Percentiles rank a stretch among this genome's conserved stretches.
Evolutionary conservation across 106 monocot genomes (phyloP).

Genomic region (Dioscorea dumetorum): DNA sequence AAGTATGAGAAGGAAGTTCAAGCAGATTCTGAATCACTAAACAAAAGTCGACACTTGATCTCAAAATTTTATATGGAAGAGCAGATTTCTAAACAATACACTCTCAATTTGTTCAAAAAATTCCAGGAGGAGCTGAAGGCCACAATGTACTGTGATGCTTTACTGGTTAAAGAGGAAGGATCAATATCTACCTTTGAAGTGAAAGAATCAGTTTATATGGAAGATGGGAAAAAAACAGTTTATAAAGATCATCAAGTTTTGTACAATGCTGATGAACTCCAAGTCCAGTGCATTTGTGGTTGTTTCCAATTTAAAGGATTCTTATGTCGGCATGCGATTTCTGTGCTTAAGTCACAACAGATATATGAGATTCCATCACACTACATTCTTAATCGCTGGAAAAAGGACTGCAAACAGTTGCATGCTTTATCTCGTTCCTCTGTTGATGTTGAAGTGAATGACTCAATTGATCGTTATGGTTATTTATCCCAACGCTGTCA

Average conservation of each 20-base stretch:
- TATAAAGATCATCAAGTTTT: constrained; percentile 32
- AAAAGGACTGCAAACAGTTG: constrained; percentile 37
- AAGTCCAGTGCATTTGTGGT: constrained; percentile 31
- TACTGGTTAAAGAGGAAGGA: constrained; percentile 29
- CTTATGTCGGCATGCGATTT: constrained; percentile 40
- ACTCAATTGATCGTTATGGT: constrained; percentile 41
- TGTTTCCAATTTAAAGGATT: constrained; percentile 41
- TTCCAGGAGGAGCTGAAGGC: constrained; percentile 50
- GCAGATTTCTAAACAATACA: constrained; percentile 40
- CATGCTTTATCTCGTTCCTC: constrained; percentile 16
- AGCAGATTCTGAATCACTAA: constrained; percentile 43
- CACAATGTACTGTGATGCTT: constrained; percentile 24
- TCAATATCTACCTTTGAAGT: constrained; percentile 32
- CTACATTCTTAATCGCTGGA: constrained; percentile 42
- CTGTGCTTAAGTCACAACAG: constrained; percentile 40
- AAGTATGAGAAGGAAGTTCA: constrained; percentile 38
- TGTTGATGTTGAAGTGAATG: constrained; percentile 24
- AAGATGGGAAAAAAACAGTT: constrained; percentile 11
- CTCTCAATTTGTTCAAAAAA: constrained; percentile 32
- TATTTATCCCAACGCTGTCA: constrained; percentile 28
- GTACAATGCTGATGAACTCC: constrained; percentile 20
- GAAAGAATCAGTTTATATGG: constrained; percentile 20
- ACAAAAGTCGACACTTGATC: constrained; percentile 12
- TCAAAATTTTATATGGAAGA: constrained; percentile 45
- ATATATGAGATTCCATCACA: constrained; percentile 34